Conservation (phyloP, 2,329 filamentous ascomycete species). For the Dactylonectria estremocensis region DNA sequence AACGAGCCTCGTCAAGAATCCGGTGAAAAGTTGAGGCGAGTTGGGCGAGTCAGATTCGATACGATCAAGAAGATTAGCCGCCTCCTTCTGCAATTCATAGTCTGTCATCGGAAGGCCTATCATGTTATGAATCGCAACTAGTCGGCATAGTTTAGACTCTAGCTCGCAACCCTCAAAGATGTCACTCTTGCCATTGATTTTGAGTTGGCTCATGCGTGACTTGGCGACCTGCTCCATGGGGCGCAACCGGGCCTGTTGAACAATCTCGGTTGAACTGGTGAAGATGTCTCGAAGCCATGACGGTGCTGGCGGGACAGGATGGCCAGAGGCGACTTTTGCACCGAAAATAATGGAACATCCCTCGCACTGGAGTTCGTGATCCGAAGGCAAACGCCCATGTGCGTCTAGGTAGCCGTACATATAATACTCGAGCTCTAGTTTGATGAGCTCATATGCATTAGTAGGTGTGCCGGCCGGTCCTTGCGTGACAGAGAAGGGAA, state of each 20-base stretch:
- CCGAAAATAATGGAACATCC: constrained; percentile 45
- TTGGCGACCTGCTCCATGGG: constrained; percentile 37
- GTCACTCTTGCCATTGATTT: constrained; percentile 41
- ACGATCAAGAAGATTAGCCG: constrained; percentile 24
- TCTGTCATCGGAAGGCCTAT: constrained; percentile 35
- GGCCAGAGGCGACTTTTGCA: constrained; percentile 38
- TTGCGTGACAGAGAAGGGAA: constrained; percentile 42
- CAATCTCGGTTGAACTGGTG: constrained; percentile 29
- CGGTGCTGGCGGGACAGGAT: not conserved
- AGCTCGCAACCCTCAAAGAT: constrained; percentile 42
- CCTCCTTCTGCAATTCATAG: constrained; percentile 36
- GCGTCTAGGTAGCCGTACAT: constrained; percentile 24
- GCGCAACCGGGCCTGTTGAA: constrained; percentile 31
- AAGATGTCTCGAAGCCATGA: constrained; percentile 50
- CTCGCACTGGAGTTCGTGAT: constrained; percentile 38
- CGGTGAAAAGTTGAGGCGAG: constrained; percentile 32
- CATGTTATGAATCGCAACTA: constrained; percentile 31
- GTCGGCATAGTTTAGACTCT: constrained; percentile 32
- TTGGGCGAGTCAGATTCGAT: constrained; percentile 19
- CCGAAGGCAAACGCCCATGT: too few relatives aligned
- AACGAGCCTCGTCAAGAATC: constrained; percentile 36
- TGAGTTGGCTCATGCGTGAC: constrained; percentile 31
- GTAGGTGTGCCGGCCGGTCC: constrained; percentile 36
- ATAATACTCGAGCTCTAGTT: constrained; percentile 53
- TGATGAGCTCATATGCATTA: constrained; percentile 55